These are phyloP conservation scores for Leccinum longicurvipes DNA, from an alignment of 768 basidiomycete genomes.

Conservation along the genomic window DNA sequence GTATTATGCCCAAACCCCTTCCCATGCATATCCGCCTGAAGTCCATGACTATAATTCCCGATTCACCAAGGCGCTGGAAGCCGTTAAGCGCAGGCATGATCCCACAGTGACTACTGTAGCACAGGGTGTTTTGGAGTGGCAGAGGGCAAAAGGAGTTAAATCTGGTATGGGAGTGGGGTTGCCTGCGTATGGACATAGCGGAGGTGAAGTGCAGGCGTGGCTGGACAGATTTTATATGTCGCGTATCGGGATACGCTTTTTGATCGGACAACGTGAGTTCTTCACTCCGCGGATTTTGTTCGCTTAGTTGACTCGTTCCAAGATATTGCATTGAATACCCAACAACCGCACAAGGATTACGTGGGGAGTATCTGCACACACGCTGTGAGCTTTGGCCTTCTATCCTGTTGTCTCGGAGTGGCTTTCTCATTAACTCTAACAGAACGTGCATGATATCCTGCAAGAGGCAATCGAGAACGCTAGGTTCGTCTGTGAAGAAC, in stretches of 20 bases:
- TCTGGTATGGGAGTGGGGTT: constrained; percentile 25
- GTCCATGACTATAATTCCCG: constrained; percentile 88
- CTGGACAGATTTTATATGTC: constrained; percentile 96
- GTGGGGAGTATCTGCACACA: constrained; percentile 97
- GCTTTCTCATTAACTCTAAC: background rate
- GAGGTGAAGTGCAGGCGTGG: constrained; percentile 92
- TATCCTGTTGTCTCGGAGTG: background rate
- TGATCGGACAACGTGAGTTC: constrained; percentile 89
- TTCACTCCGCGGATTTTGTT: background rate
- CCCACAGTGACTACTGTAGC: constrained; percentile 96
- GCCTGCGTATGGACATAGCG: constrained; percentile 54
- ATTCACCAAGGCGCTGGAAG: constrained; percentile 83
- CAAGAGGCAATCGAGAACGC: constrained; percentile 99
- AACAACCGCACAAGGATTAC: constrained; percentile 84
- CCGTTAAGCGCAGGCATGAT: constrained; percentile 93
- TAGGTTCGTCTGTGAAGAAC: constrained; percentile 90
- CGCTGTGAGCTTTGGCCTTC: constrained; percentile 51
- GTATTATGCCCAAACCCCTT: constrained; percentile 78
- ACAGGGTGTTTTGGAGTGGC: constrained; percentile 96
- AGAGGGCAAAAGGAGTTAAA: constrained; percentile 43
- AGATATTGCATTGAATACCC: constrained; percentile 93
- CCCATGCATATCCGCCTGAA: constrained; percentile 82
- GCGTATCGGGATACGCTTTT: constrained; percentile 90
- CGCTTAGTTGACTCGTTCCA: background rate
- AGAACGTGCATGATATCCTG: constrained; percentile 94